Base-by-base conservation (phyloP, 176 grass and related monocot genomes). In the Puya raimondii region DNA sequence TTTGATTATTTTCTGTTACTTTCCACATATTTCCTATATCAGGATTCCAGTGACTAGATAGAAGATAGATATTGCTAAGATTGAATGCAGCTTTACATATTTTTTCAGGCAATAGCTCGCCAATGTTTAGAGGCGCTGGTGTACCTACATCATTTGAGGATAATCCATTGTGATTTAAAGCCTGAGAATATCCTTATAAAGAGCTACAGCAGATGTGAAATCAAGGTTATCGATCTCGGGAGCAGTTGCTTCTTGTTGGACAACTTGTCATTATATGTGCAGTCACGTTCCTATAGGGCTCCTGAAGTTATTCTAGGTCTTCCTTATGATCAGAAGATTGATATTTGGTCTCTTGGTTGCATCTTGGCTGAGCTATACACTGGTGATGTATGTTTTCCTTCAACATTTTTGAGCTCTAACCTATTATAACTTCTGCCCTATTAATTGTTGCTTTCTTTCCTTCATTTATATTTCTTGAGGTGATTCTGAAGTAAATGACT, bases 141-240 rank as follows among this genome's bases (percentile, higher is more conserved):
- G 72, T 93, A 86, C 66, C 82, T 99, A 70, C 94, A 99, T 75
- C 75, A 78, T 64, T 72, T 99, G 73, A 99, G 82, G 61, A 99
- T 93, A 81, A 88, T 99, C 74, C 94, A 99, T 70, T 93, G 80
- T 53, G 94, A 99, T 72, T 67, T 99, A 51, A 99, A 93, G 75
- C 94, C 94, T 48, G 89, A 99, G 68, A 99, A 99, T 83, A 83
- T 99, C 54, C 94, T 99, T 69, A 93, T 99, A 66, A 99, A 99
- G 80, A 99, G 94, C 87, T 99, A 99, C 70, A 85, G 80, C 49
- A 90, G 94, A 72, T 90, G 94, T 78, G 94, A 93, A 85, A 87
- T 99, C 56, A 99, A 99, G 82, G 82, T 99, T 53, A 99, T 99
- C 33, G 94, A 99, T 90, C 82, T 99, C 57, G 89, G 94, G 76